phyloP scores from a whole-genome alignment of 2,329 filamentous ascomycete genomes.

The Microdochium trichocladiopsis region DNA sequence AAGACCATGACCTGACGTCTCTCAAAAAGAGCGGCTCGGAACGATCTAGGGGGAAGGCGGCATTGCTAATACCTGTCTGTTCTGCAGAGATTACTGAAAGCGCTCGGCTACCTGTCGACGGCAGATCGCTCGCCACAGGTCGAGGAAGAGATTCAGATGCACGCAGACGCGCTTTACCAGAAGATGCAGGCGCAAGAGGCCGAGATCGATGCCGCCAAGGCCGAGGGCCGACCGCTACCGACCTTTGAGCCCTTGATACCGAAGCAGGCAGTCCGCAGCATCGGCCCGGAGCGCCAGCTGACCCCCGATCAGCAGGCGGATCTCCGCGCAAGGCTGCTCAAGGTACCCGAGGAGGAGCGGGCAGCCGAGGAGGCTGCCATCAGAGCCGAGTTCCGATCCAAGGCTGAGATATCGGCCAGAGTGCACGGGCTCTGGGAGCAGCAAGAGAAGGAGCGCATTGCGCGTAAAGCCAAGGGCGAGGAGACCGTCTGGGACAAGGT shows the following conservation, averaged over 20 bases:
- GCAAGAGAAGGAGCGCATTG: constrained; percentile 44
- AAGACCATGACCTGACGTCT: background rate
- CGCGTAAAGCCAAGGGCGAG: constrained; percentile 50
- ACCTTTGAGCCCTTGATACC: constrained; percentile 51
- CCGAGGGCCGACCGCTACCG: constrained; percentile 50
- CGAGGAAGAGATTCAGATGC: constrained; percentile 90
- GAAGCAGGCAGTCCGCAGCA: constrained; percentile 9
- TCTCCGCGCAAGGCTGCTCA: constrained; percentile 48
- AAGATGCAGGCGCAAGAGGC: constrained; percentile 79
- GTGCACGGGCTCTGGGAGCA: constrained; percentile 49
- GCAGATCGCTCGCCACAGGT: constrained; percentile 57
- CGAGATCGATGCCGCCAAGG: constrained; percentile 62
- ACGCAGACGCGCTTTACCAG: constrained; percentile 85
- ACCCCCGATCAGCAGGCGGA: constrained; percentile 40
- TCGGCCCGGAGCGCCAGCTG: constrained; percentile 16
- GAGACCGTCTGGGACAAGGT: constrained; percentile 34
- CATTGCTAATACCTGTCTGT: background rate
- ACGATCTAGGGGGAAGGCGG: background rate
- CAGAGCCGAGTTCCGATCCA: constrained; percentile 53
- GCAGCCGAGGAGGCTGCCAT: constrained; percentile 57
- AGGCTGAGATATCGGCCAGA: constrained; percentile 49
- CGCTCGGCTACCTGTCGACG: constrained; percentile 75
- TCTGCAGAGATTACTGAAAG: constrained; percentile 73
- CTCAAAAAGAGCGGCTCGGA: no score
- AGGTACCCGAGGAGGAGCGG: constrained; percentile 50